These are phyloP conservation scores for Aureobasidium sp. DNA, from an alignment of 2,329 filamentous ascomycete species.

Conservation along the genomic window DNA sequence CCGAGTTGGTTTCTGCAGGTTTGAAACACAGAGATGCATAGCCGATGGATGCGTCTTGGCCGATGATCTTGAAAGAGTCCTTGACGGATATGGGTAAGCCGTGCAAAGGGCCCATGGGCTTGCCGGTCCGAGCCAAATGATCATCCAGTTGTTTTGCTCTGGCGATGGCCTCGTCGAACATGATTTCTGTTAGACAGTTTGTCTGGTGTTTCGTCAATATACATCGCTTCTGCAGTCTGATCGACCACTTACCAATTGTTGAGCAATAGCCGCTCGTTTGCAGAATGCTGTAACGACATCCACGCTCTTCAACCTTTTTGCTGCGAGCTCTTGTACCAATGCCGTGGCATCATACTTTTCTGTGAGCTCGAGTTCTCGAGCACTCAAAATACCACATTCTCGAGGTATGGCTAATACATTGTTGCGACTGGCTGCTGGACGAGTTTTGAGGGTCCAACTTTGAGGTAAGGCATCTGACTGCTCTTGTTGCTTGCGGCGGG, in stretches of 20 bases:
- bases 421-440: constrained; percentile 18
- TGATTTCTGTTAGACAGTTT: constrained; percentile 38
- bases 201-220: constrained; percentile 14
- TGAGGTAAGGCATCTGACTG: constrained; percentile 32
- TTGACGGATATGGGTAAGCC: constrained; percentile 45
- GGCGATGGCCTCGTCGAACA: constrained; percentile 28
- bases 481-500: constrained; percentile 35
- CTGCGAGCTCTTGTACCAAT: background rate
- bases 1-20: constrained; percentile 29
- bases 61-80: constrained; percentile 32
- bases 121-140: constrained; percentile 27
- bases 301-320: constrained; percentile 26
- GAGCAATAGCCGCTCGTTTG: constrained; percentile 39
- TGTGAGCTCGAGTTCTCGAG: background rate
- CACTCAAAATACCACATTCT: constrained; percentile 32
- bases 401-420: constrained; percentile 42
- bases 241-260: constrained; percentile 27
- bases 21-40: constrained; percentile 35
- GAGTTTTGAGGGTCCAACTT: constrained; percentile 33
- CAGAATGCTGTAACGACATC: constrained; percentile 35
- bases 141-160: constrained; percentile 34
- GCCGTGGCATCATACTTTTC: background rate
- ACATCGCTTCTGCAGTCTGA: no score
- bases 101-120: constrained; percentile 37
- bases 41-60: constrained; percentile 32